Evolutionary conservation across 129 eudicot genomes (phyloP), one percentile per base, ranked within the genome.

Genomic region (Deinandra increscens): DNA sequence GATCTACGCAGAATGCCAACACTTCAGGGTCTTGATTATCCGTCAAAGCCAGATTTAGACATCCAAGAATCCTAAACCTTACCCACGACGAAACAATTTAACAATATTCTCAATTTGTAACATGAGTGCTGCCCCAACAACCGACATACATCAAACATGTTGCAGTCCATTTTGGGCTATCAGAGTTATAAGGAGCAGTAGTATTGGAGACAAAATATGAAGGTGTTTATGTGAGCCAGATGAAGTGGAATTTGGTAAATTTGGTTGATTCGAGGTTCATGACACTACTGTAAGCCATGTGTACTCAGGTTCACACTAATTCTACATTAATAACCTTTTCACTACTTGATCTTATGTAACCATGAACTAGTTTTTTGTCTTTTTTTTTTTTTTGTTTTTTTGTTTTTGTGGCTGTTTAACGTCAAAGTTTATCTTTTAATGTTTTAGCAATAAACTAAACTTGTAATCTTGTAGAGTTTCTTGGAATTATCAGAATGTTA

Each of bases 21-120:
- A 20, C 97, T 91, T 59, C 96, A 91, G 67, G 97, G 97, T 55
- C 87, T 91, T 50, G 97, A 91, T 60, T 91, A 91, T 64, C 97
- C 97, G 7, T 88, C 96, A 75, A 91, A 88, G 71, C 96, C 96
- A 0, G 97, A 91, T 53, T 71, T 85, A 14, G 92, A 85, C 18
- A 75, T 88, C 41, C 90, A 83, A 82, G 90, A 85, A 60, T 84
- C 85, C 76, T 91, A 58, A 78, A 63, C 64, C 58, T 6, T 2
- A 34, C 53, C 11, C 13, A n/a, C 4, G 22, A 61, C 4, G 26
- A 45, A 75, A 75, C 43, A 56, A 55, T 11, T 12, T 23, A 55
- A 55, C 62, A 60, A 42, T 46, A 7, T 60, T 50, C 43, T 38
- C 36, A 41, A 33, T 33, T 7, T 33, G n/a, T 29, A 59, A 50